Evolutionary conservation across 495 filamentous ascomycete genomes (phyloP).

Genomic region (Staphylotrichum longicolle): DNA sequence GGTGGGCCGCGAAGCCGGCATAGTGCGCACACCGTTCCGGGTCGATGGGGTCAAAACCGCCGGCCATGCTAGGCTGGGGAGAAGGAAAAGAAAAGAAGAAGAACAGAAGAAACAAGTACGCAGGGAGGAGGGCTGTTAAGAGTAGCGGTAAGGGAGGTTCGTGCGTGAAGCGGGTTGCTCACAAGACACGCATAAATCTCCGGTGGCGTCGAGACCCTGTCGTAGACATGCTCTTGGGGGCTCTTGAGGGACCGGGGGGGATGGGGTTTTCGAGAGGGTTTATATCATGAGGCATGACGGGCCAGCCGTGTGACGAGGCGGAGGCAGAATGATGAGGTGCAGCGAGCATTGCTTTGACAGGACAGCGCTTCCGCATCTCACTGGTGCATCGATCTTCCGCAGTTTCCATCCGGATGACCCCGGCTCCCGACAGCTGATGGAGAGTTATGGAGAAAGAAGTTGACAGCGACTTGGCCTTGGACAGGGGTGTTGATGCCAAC

Average conservation of each 20-base stretch:
- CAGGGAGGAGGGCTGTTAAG: background rate
- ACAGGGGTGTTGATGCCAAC: constrained; percentile 13
- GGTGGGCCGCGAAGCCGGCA: constrained; percentile 43
- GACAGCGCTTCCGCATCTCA: background rate
- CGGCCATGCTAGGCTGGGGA: constrained; percentile 34
- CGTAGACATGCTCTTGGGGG: constrained; percentile 1
- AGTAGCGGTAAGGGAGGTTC: constrained; percentile 7
- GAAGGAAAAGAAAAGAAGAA: background rate
- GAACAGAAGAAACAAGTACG: constrained; percentile 1
- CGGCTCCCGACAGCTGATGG: background rate
- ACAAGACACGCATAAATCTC: constrained; percentile 8
- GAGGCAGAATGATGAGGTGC: constrained; percentile 1
- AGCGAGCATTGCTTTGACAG: background rate
- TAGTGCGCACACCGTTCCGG: constrained; percentile 43
- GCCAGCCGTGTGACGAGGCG: background rate
- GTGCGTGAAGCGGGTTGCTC: constrained; percentile 13
- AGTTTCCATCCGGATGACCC: constrained; percentile 1
- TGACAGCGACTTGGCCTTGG: constrained; percentile 2
- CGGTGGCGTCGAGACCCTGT: constrained; percentile 15
- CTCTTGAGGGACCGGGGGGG: constrained; percentile 8
- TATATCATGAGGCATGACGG: constrained; percentile 6
- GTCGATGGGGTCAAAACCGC: constrained; percentile 34
- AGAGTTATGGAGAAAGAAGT: background rate
- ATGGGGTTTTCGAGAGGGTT: constrained; percentile 19
- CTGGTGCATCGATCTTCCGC: constrained; percentile 4